Base-by-base conservation (phyloP, 805 yeast species). In the Starmerella stigmatis region DNA sequence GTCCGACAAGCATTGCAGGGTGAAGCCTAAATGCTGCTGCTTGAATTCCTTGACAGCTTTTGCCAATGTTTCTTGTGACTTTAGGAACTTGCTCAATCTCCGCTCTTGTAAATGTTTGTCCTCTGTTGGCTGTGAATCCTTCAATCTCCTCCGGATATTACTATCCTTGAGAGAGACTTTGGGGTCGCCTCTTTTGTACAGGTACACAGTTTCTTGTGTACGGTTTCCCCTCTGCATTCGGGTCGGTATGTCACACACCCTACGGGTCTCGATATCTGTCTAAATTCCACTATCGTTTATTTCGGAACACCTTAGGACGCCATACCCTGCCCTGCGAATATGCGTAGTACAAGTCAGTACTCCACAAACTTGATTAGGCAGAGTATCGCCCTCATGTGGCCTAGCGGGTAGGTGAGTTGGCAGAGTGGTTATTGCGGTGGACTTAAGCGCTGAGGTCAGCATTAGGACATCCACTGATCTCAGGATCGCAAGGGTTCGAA, bases 401-500 rank as follows among this genome's bases (percentile, higher is more conserved):
- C 40, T 16, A 36, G 40, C 30, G 22, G 40, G 21, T 36, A 16
- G 40, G 40, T 47, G 57, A 47, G 52, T 55, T 55, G 56, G 56
- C 56, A 45, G 55, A 53, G 57, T 50, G 56, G 55, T 52, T 53
- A 55, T 51, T 47, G 57, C 58, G 56, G 55, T 47, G 53, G 58
- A 55, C 55, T 55, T 55, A 53, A 53, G 57, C 9, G 26, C 46
- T 31, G 29, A n/a, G 5, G 21, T 28, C 12, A 19, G 31, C 30
- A 20, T 37, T 30, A 36, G 38, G 50, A 16, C 22, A 54, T 54
- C 57, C 54, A 51, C 56, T 54, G 57, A 52, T 54, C 57, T 40
- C 33, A 38, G 44, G 57, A 54, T 52, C 57, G 57, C 57, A 49
- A 53, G 57, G 54, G 57, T 54, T 54, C 57, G 57, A 54, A 54